These are phyloP conservation scores for Discostella pseudostelligera DNA, from an alignment of 108 stramenopile genomes.

Conservation along the genomic window DNA sequence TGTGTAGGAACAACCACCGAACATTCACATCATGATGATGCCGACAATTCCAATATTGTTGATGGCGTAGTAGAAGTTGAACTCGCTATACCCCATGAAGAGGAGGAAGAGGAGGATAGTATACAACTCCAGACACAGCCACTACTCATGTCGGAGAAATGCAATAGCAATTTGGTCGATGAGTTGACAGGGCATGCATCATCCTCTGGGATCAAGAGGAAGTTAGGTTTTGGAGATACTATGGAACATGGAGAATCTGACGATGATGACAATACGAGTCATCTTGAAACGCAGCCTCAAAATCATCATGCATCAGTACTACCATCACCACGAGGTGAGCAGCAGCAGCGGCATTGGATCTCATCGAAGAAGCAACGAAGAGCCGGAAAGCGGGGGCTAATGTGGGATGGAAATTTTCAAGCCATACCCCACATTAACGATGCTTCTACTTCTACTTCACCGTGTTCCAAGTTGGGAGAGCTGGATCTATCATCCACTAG, in stretches of 20 bases:
- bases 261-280: slow-evolving; percentile 1
- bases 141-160: background rate
- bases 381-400: slow-evolving; percentile 16
- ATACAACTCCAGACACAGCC: background rate
- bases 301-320: too few species aligned
- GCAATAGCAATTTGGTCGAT: too few species aligned
- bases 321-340: too few species aligned
- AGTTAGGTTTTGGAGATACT: background rate
- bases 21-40: too few species aligned
- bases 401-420: slow-evolving; percentile 20
- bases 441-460: slow-evolving; percentile 10
- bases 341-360: background rate
- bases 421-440: slow-evolving; percentile 41
- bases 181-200: background rate
- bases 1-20: background rate
- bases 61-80: background rate
- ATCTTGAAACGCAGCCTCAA: slow-evolving; percentile 27
- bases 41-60: too few species aligned
- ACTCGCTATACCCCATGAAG: background rate
- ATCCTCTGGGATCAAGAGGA: too few species aligned
- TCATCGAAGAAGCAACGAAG: background rate
- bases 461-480: slow-evolving; percentile 39
- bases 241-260: slow-evolving; percentile 15
- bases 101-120: background rate
- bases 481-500: slow-evolving; percentile 47